Base-by-base conservation (phyloP, 345 rosid genomes). In the Ceriops decandra region DNA sequence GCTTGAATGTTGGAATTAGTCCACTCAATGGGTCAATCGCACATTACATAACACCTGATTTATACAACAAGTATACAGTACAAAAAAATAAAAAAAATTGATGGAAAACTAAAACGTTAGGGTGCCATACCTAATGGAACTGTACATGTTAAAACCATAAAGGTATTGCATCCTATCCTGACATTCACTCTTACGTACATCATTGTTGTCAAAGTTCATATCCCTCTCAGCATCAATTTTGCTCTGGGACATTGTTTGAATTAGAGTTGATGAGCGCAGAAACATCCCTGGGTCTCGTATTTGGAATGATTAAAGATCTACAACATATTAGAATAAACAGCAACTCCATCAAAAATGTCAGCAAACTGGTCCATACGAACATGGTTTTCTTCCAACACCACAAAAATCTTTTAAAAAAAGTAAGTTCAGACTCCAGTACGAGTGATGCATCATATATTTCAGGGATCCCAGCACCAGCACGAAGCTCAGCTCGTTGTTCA, bases 341-440 rank as follows among this genome's bases (percentile, higher is more conserved):
- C 73, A 93, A 61, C 79, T 85, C 82, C 61, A 24, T 74, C 20
- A 67, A 35, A 59, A 91, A 87, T 20, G 70, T 54, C 11, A 72
- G 38, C 70, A 89, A 74, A 74, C 78, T 74, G 30, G 80, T 69
- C 95, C 95, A 93, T 30, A 88, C 69, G 19, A 85, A 89, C 46
- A 88, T 51, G 65, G 95, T 89, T 66, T 61, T 91, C 85, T 72
- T 85, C 96, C 97, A 88, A 52, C 63, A 73, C 97, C 91, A 91
- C 66, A 91, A 67, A n/a, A 88, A 58, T 82, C 87, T 85, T 74
- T 61, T 84, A 2, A 86, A 72, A 6, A 89, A 72, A 54, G 91
- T 85, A 67, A 86, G 89, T 52, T 84, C 80, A 0, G 97, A 85
- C 59, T 85, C 78, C 10, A 91, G 84, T 36, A 69, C 61, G 53